Base-by-base conservation (phyloP, 2,329 filamentous ascomycete genomes). In the Macrophomina phaseolina region DNA sequence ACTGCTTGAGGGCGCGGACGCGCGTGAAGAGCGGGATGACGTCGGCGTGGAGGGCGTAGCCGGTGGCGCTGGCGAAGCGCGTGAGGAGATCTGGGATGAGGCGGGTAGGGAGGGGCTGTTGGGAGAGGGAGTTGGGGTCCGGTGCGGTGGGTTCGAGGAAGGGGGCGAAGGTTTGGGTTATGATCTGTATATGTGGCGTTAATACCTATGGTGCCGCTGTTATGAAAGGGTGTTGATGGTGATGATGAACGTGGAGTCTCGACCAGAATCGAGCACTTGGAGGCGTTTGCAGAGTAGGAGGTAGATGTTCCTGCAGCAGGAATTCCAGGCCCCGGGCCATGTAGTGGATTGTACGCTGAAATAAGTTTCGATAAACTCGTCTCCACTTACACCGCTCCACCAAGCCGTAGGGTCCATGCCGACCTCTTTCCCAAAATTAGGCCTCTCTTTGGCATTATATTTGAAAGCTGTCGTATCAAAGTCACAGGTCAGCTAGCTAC, bases 341-440 rank as follows among this genome's bases (percentile, higher is more conserved):
- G 6, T 7, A 38, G 11, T 2, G 36, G 36, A 12, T 12, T 38
- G 36, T 9, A 23, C 45, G 8, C n/a, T 48, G 16, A 8, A 23
- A 18, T 49, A 12, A 53, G 14, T 14, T 36, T 12, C 11, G 36
- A 38, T 8, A 38, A 8, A 38, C 36, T 7, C 5, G 40, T 34
- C 7, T n/a, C 34, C 40, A 74, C 81, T 69, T 76, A 88, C 87
- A 72, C 85, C 85, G 5, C 80, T 81, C 87, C 87, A 90, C 88
- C 88, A 90, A 68, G 75, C 78, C 45, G 82, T 78, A 0, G 86
- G 80, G 7, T 81, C 81, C 71, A 89, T 78, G 1, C 81, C 82
- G 5, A 77, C 82, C 0, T 76, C 78, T 70, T 81, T 85, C 5
- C 88, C 88, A 72, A 88, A 90, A 69, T 89, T 89, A 5, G 88